Evolutionary conservation across 1,139 yeast genomes (phyloP), one percentile per base, ranked within the genome.

Genomic region (Meyerozyma smithsonii): DNA sequence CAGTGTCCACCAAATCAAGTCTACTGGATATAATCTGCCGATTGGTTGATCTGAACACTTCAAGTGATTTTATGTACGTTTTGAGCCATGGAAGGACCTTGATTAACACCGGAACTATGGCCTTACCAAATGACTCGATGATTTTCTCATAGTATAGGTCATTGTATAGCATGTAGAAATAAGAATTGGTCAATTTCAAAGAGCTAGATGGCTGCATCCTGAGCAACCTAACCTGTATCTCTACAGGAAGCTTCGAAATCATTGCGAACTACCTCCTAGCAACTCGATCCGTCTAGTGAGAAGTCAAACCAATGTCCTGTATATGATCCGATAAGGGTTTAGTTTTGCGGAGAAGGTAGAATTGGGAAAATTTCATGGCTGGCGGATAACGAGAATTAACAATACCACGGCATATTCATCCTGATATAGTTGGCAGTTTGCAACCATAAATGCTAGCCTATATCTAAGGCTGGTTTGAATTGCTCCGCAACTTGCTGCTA

Each of bases 161-260:
- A 53, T 80, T 79, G 59, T 77, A 69, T 32, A 79, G 54, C n/a
- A 62, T 51, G 45, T 69, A 70, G 45, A 68, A 70, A 45, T 70
- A 71, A 11, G 68, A 54, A 49, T 69, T 74, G 42, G 65, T 62
- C 24, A 61, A 56, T 42, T 65, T 67, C 40, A 74, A 64, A 5
- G 66, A 67, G 47, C 63, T 67, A 44, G 48, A 43, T 1, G 82
- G 81, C n/a, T 60, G 66, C 24, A 61, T 57, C 24, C 49, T 47
- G 18, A 78, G 55, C 19, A 79, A 52, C 41, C 60, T 51, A 20
- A 69, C 62, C 39, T 74, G 71, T 16, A 80, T 66, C 51, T 80
- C 86, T 11, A 66, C 46, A 2, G 85, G 85, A 30, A 79, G 62
- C 15, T 50, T 40, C 28, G 49, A 49, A 32, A 63, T 44, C 67